Percentiles rank a stretch among this genome's conserved stretches.
phyloP scores from a whole-genome alignment of 2,329 filamentous ascomycete species.

The Cladorrhinum sp. region DNA sequence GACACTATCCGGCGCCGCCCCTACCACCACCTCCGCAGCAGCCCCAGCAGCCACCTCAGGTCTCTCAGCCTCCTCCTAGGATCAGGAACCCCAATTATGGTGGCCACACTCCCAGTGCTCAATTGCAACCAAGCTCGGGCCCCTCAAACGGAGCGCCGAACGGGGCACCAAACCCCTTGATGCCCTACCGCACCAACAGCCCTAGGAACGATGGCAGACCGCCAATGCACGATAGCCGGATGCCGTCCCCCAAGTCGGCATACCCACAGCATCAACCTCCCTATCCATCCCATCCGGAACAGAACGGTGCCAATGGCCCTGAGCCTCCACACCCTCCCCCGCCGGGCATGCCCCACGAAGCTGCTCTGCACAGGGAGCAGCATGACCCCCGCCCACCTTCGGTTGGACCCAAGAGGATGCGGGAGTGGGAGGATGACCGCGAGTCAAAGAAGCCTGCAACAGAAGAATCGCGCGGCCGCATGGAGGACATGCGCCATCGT shows the following conservation, averaged over 20 bases:
- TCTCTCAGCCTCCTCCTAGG: slow-evolving; percentile 46
- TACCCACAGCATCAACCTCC: slow-evolving; percentile 72
- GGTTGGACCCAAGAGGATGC: slow-evolving; percentile 75
- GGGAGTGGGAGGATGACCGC: slow-evolving; percentile 89
- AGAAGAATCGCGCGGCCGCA: slow-evolving; percentile 80
- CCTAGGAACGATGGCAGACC: slow-evolving; percentile 78
- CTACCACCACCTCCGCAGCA: slow-evolving; percentile 42
- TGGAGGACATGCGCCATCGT: slow-evolving; percentile 80
- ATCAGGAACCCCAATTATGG: slow-evolving; percentile 59
- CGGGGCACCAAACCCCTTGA: slow-evolving; percentile 53
- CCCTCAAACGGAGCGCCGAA: slow-evolving; percentile 35
- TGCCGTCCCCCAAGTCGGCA: slow-evolving; percentile 85
- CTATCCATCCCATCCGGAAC: slow-evolving; percentile 71
- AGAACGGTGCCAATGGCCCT: slow-evolving; percentile 61
- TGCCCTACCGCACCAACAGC: slow-evolving; percentile 74
- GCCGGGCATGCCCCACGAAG: slow-evolving; percentile 59
- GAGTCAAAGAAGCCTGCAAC: slow-evolving; percentile 80
- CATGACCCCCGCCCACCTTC: slow-evolving; percentile 75
- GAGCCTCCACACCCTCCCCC: slow-evolving; percentile 62
- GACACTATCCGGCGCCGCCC: slow-evolving; percentile 52
- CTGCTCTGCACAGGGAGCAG: slow-evolving; percentile 55
- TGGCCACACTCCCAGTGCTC: slow-evolving; percentile 48
- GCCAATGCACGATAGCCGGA: slow-evolving; percentile 74
- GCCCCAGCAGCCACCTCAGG: slow-evolving; percentile 40
- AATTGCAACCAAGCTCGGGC: slow-evolving; percentile 35